phyloP scores from a whole-genome alignment of 164 flowering plant genomes.

The Sedum album region DNA sequence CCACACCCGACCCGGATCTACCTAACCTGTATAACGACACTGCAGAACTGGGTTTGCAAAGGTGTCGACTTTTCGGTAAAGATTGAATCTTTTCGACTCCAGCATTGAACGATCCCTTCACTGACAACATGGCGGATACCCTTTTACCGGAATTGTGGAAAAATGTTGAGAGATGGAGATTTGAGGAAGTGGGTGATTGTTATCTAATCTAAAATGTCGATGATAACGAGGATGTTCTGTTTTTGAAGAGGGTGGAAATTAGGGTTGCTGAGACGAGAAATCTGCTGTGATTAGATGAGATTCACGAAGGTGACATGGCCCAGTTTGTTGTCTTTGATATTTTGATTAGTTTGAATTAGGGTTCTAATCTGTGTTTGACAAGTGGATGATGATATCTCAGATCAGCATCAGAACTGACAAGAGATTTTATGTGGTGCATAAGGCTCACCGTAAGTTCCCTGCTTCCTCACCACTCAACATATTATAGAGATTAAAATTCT shows the following conservation, averaged over 20 bases:
- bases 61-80: background rate
- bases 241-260: background rate
- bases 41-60: background rate
- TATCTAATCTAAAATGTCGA: background rate
- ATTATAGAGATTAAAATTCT: background rate
- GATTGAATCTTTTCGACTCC: background rate
- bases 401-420: background rate
- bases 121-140: background rate
- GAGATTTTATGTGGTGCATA: background rate
- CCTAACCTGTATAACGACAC: background rate
- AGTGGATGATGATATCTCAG: background rate
- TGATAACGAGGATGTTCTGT: background rate
- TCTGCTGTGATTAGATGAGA: background rate
- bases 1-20: background rate
- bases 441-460: background rate
- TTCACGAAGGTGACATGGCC: background rate
- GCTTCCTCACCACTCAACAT: background rate
- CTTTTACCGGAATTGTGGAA: background rate
- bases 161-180: background rate
- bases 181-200: background rate
- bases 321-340: background rate
- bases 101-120: constrained; percentile 1
- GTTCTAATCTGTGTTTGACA: background rate
- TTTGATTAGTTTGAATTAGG: background rate
- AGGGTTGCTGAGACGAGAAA: background rate